phyloP scores from a whole-genome alignment of 106 monocot species.

The Allium fistulosum region DNA sequence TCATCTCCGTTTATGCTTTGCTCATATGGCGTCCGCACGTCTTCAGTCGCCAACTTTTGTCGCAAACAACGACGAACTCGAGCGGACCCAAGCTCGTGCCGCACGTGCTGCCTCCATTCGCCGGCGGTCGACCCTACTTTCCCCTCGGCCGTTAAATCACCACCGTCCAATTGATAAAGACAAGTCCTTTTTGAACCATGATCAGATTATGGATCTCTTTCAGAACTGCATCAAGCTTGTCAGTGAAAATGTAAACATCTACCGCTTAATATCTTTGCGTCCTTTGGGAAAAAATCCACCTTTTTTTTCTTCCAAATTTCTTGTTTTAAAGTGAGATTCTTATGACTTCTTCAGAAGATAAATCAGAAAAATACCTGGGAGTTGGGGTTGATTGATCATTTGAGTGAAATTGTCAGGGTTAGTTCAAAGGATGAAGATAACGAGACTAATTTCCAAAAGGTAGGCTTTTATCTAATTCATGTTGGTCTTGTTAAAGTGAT shows the following conservation, averaged over 20 bases:
- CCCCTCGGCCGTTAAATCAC: conserved; percentile 1
- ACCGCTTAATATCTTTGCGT: too few species aligned
- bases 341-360: conserved; percentile 59
- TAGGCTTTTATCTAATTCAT: conserved; percentile 1
- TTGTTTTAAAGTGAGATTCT: background rate
- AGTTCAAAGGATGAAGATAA: conserved; percentile 54
- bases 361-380: conserved; percentile 99
- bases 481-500: too few species aligned
- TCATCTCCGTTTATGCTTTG: background rate
- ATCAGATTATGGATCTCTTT: conserved; percentile 85
- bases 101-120: conserved; percentile 52
- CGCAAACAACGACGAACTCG: conserved; percentile 81
- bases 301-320: background rate
- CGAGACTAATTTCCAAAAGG: conserved; percentile 97
- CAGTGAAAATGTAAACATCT: conserved; percentile 56
- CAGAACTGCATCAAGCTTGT: conserved; percentile 98
- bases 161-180: background rate
- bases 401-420: conserved; percentile 70
- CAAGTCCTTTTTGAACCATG: conserved; percentile 32
- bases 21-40: conserved; percentile 1
- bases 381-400: conserved; percentile 77
- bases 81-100: conserved; percentile 79
- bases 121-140: conserved; percentile 26
- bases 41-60: conserved; percentile 1
- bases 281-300: background rate